A percentile compares a stretch with the other conserved stretches of the same genome.
Evolutionary conservation across 1,139 yeast genomes (phyloP).

Genomic region (Kluyveromyces sp.): DNA sequence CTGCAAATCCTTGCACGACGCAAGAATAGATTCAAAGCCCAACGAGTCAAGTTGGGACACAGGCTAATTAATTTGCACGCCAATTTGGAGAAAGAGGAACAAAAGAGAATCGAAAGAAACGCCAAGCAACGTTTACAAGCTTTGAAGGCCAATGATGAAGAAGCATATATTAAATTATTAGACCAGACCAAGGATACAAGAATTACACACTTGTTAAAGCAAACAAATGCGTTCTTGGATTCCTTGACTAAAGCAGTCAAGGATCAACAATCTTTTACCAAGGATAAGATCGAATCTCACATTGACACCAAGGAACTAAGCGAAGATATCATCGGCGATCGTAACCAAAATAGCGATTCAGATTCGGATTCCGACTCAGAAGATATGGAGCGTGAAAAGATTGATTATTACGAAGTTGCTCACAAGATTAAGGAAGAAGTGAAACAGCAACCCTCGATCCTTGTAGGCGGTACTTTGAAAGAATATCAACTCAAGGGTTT

Average conservation of each 20-base stretch:
- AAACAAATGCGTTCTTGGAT: constrained; percentile 69
- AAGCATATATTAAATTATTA: constrained; percentile 69
- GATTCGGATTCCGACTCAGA: constrained; percentile 30
- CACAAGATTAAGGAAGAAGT: constrained; percentile 65
- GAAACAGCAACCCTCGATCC: constrained; percentile 52
- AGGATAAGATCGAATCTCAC: constrained; percentile 39
- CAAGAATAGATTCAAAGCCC: constrained; percentile 34
- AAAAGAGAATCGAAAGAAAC: constrained; percentile 61
- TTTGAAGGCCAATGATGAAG: constrained; percentile 76
- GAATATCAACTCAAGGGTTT: constrained; percentile 91
- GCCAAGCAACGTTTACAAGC: constrained; percentile 86
- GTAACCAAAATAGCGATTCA: background rate
- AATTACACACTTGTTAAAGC: constrained; percentile 70
- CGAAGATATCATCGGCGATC: constrained; percentile 22
- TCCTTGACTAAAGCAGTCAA: constrained; percentile 71
- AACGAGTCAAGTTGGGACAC: constrained; percentile 38
- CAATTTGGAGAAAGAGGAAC: constrained; percentile 64
- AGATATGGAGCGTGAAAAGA: constrained; percentile 47
- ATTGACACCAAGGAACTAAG: constrained; percentile 30
- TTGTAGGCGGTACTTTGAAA: constrained; percentile 83
- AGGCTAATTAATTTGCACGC: constrained; percentile 37
- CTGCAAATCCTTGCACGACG: constrained; percentile 25
- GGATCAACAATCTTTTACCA: constrained; percentile 50
- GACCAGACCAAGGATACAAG: constrained; percentile 81
- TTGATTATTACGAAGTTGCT: constrained; percentile 75